Evolutionary conservation across 352 stramenopile species (phyloP), one percentile per base, ranked within the genome.

Genomic region (Phytophthora nicotianae): DNA sequence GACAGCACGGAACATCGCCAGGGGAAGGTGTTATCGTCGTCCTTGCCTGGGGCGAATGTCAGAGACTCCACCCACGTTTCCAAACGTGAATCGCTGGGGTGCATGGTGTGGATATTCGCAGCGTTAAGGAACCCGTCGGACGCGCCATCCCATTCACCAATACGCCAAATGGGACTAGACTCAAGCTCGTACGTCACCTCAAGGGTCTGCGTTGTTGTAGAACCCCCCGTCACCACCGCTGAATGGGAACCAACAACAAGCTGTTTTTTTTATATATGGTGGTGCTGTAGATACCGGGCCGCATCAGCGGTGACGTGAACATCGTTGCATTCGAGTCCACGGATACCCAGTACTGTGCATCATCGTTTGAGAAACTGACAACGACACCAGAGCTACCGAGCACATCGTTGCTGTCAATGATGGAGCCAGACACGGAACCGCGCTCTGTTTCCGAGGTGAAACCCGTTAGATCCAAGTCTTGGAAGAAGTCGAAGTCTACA

Each of bases 181-280:
- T 59, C 67, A 5, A 60, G 23, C 0, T 62, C 54, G 49, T 61
- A 76, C 1, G 55, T 71, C 8, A 87, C 70, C 8, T 47, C 67
- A 4, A 65, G 32, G 16, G 67, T 67, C 24, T 70, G 19, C 1
- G 56, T n/a, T n/a, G n/a, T n/a, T n/a, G n/a, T n/a, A n/a, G n/a
- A n/a, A n/a, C n/a, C n/a, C n/a, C n/a, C n/a, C n/a, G n/a, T n/a
- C n/a, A n/a, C n/a, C 50, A 16, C 27, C 24, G 11, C 65, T 71
- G 16, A 84, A 75, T 4, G 66, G 67, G n/a, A n/a, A n/a, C n/a
- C n/a, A n/a, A n/a, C n/a, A n/a, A n/a, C n/a, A 13, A 87, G 73
- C 21, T 84, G 72, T n/a, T n/a, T 50, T 79, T 84, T 60, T 79
- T 84, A 65, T 78, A 84, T 17, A 87, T 77, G 3, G 71, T 79